Percentiles rank a stretch among this genome's conserved stretches.
These are phyloP conservation scores for Alternaria sp. DNA, from an alignment of 2,329 filamentous ascomycete genomes.

Conservation along the genomic window DNA sequence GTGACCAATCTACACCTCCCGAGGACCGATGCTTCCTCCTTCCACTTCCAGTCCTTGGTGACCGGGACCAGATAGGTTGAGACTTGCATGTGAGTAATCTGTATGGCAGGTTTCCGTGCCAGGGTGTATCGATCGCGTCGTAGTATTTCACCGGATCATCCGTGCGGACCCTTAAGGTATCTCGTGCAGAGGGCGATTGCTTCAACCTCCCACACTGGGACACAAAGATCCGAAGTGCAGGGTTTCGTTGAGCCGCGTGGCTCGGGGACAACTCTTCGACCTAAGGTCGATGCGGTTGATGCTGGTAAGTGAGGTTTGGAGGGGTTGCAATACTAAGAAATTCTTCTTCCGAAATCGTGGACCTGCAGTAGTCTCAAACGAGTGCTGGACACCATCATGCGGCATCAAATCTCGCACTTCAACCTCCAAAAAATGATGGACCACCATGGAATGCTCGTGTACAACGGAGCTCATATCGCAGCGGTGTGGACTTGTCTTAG, in stretches of 20 bases:
- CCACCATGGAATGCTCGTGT: not conserved
- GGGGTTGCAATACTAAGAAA: slow-evolving; percentile 13
- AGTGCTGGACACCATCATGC: slow-evolving; percentile 11
- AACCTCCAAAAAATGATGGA: slow-evolving; percentile 5
- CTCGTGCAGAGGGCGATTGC: not conserved
- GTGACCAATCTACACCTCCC: not conserved
- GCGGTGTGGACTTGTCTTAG: not conserved
- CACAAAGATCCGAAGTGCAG: slow-evolving; percentile 7
- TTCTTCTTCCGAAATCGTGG: slow-evolving; percentile 18
- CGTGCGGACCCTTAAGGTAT: slow-evolving; percentile 2
- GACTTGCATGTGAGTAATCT: not conserved
- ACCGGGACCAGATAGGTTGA: not conserved
- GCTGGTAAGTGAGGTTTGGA: slow-evolving; percentile 8
- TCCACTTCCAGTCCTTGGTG: not conserved
- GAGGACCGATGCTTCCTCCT: not conserved
- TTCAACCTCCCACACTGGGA: slow-evolving; percentile 5
- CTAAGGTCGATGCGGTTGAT: slow-evolving; percentile 14
- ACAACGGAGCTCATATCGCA: not conserved
- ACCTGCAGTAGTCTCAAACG: slow-evolving; percentile 37
- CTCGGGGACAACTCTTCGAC: slow-evolving; percentile 2
- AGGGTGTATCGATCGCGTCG: slow-evolving; percentile 1
- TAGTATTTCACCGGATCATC: slow-evolving; percentile 1
- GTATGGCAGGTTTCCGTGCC: slow-evolving; percentile 1
- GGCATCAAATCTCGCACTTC: slow-evolving; percentile 6
- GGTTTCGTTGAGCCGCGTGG: slow-evolving; percentile 8